These are phyloP conservation scores for Aspergillus ustus DNA, from an alignment of 2,329 filamentous ascomycete species.

Conservation along the genomic window DNA sequence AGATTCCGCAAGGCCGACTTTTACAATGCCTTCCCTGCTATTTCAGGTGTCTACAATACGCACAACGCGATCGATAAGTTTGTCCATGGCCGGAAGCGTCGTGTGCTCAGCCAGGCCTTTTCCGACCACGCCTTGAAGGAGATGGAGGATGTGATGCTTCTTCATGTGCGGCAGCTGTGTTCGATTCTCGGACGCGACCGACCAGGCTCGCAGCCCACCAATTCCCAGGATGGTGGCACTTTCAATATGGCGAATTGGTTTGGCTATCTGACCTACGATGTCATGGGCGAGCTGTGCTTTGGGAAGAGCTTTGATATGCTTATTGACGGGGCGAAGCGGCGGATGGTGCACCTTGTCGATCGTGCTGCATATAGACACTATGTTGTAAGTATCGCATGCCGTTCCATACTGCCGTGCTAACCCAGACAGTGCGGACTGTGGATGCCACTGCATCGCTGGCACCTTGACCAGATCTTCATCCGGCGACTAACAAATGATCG, in stretches of 20 bases:
- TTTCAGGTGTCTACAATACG: conserved; percentile 67
- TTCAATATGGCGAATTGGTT: conserved; percentile 43
- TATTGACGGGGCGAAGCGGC: conserved; percentile 54
- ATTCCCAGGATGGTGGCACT: conserved; percentile 29
- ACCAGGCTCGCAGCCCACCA: conserved; percentile 7
- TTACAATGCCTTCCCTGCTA: conserved; percentile 74
- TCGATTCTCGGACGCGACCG: conserved; percentile 34
- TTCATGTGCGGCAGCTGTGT: conserved; percentile 70
- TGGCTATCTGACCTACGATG: conserved; percentile 54
- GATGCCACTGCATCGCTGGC: conserved; percentile 68
- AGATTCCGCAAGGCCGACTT: conserved; percentile 66
- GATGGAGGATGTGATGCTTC: conserved; percentile 70
- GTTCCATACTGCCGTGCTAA: background rate
- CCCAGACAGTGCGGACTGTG: conserved; percentile 68
- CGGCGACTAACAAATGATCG: conserved; percentile 68
- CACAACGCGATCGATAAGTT: conserved; percentile 73
- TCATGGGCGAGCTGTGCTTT: conserved; percentile 57
- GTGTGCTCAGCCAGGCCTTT: conserved; percentile 74
- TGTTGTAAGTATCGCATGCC: conserved; percentile 56
- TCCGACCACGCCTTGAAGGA: conserved; percentile 68
- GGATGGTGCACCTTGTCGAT: conserved; percentile 69
- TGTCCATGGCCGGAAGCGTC: conserved; percentile 71
- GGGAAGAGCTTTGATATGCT: conserved; percentile 58
- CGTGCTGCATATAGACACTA: conserved; percentile 71
- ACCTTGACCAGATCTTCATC: conserved; percentile 71